A percentile compares a stretch with the other conserved stretches of the same genome.
phyloP scores from a whole-genome alignment of 176 grass and related monocot species.

The Carex kokanica region DNA sequence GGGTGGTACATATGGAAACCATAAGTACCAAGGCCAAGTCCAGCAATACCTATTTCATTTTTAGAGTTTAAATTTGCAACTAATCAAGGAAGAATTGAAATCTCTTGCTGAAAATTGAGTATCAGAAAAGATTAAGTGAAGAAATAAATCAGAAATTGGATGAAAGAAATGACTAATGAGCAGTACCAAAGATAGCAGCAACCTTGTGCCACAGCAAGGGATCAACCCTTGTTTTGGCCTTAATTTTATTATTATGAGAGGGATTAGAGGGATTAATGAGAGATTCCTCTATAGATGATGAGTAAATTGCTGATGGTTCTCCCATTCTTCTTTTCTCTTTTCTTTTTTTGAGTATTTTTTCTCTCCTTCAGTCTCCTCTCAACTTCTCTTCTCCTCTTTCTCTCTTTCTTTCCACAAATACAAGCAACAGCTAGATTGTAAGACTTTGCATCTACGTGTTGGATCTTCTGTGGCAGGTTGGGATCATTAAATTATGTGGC shows the following conservation, averaged over 20 bases:
- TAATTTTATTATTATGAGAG: conserved; percentile 13
- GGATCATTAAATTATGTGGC: not conserved
- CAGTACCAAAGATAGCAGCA: conserved; percentile 70
- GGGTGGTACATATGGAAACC: conserved; percentile 74
- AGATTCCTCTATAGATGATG: conserved; percentile 8
- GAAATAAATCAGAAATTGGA: not conserved
- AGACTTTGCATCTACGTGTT: not conserved
- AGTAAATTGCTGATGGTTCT: not conserved
- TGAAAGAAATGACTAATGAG: not conserved
- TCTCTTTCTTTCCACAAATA: not conserved
- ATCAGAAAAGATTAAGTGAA: not conserved
- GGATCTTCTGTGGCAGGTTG: not conserved
- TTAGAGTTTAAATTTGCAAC: not conserved
- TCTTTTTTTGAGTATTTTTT: not conserved
- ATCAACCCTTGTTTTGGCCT: conserved; percentile 24
- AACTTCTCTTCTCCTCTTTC: not conserved
- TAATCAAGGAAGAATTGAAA: not conserved
- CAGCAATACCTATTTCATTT: conserved; percentile 49
- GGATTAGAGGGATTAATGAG: conserved; percentile 13
- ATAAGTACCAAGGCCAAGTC: conserved; percentile 79
- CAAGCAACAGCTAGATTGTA: not conserved
- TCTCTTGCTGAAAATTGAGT: not conserved
- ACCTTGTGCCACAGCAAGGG: conserved; percentile 82
- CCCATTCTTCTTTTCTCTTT: not conserved
- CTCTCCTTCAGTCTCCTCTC: not conserved